These are phyloP conservation scores for Tuber calosporum DNA, from an alignment of 495 filamentous ascomycete species.

Conservation along the genomic window DNA sequence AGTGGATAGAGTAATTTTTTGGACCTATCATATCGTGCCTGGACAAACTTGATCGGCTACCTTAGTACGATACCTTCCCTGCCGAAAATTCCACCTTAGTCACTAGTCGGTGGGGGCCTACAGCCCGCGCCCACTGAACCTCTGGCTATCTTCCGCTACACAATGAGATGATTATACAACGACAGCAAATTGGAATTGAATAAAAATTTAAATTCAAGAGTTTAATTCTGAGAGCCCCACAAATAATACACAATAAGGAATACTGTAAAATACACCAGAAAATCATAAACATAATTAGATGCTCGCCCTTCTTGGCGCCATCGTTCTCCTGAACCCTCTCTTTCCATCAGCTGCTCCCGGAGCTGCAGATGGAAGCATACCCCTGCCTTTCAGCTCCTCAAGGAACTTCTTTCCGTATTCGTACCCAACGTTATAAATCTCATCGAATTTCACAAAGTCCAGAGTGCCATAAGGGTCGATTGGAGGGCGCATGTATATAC, in stretches of 20 bases:
- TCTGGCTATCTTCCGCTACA: constrained; percentile 2
- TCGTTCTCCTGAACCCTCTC: constrained; percentile 79
- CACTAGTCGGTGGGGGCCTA: constrained; percentile 6
- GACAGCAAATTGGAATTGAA: constrained; percentile 9
- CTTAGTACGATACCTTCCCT: no score
- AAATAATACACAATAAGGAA: neutral
- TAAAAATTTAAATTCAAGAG: neutral
- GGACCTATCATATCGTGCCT: neutral
- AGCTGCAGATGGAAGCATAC: constrained; percentile 42
- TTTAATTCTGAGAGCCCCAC: neutral
- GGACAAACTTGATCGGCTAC: no score
- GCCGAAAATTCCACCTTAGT: neutral
- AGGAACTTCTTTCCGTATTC: constrained; percentile 74
- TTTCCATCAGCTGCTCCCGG: constrained; percentile 71
- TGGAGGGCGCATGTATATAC: constrained; percentile 90
- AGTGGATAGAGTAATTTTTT: neutral
- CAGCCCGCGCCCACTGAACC: neutral
- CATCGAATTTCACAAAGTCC: constrained; percentile 94
- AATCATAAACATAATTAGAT: constrained; percentile 49
- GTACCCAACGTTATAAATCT: constrained; percentile 88
- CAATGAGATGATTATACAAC: neutral
- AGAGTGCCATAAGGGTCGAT: constrained; percentile 89
- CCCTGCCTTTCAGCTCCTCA: constrained; percentile 63
- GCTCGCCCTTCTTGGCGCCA: constrained; percentile 88
- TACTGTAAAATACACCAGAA: constrained; percentile 5